phyloP scores from a whole-genome alignment of 345 rosid genomes.

The Cochlearia excelsa region DNA sequence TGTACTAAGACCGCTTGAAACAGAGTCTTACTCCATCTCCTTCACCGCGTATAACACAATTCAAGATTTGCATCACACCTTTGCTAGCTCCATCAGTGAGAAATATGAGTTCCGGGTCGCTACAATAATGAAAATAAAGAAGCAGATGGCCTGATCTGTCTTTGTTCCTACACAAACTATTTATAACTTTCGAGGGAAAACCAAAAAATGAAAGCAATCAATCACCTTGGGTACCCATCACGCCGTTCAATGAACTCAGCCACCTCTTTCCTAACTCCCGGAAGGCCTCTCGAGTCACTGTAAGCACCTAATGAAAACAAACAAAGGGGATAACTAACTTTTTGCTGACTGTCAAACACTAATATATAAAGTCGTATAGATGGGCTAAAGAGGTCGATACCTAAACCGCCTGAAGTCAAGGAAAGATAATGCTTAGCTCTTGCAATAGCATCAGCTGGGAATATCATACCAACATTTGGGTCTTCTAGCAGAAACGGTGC shows the following conservation, averaged over 20 bases:
- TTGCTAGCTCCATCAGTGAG: slow-evolving; percentile 99
- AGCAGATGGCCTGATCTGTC: slow-evolving; percentile 28
- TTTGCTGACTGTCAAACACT: neutral
- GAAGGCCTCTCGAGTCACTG: slow-evolving; percentile 94
- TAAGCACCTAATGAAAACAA: slow-evolving; percentile 68
- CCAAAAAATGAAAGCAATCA: slow-evolving; percentile 8
- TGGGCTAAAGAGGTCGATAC: slow-evolving; percentile 36
- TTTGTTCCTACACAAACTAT: neutral
- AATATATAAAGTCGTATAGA: neutral
- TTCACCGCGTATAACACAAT: slow-evolving; percentile 72
- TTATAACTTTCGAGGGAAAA: neutral
- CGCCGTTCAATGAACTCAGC: slow-evolving; percentile 90
- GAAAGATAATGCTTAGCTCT: slow-evolving; percentile 93
- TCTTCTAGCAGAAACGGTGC: slow-evolving; percentile 96
- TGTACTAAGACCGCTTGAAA: slow-evolving; percentile 7
- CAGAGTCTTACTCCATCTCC: slow-evolving; percentile 76
- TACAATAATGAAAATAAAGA: slow-evolving; percentile 39
- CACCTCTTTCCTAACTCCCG: slow-evolving; percentile 88
- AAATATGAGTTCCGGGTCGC: slow-evolving; percentile 92
- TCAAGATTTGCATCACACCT: slow-evolving; percentile 97
- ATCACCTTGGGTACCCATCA: slow-evolving; percentile 95
- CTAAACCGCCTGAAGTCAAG: slow-evolving; percentile 81
- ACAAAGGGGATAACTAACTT: neutral
- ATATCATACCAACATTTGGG: slow-evolving; percentile 84
- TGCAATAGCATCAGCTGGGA: slow-evolving; percentile 96